Base-by-base conservation (phyloP, 495 filamentous ascomycete genomes). In the Penicillium dipodomyicola region DNA sequence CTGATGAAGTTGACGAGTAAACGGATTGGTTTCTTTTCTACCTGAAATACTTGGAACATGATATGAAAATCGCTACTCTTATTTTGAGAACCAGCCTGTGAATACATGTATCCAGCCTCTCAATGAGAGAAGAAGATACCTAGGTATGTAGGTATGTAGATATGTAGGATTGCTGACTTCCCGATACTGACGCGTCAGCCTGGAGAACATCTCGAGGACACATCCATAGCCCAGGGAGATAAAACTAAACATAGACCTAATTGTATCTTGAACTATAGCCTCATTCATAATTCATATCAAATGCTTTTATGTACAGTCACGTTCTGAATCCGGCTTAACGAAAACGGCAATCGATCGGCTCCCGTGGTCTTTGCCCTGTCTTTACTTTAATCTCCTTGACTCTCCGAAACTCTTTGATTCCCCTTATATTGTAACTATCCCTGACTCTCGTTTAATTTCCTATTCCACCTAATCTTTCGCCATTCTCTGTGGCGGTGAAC, bases 321-420 rank as follows among this genome's bases (percentile, higher is more conserved):
- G 4, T n/a, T 44, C 44, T 19, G 25, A n/a, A 49, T 37, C 19
- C 47, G 47, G 27, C 10, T 22, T 17, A 22, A 54, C 52, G 52
- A 46, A 54, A 54, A 44, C 42, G 52, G 52, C 42, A 35, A 37
- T 46, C 52, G 52, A 54, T 54, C 52, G 52, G 2, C 25, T 19
- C n/a, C n/a, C n/a, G n/a, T n/a, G n/a, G n/a, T n/a, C 43, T 30
- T 10, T 45, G n/a, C 20, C 41, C 23, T 51, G 3, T 25, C 17
- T 23, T 4, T 8, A 22, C 32, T n/a, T 23, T 23, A 1, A 37
- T 45, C 51, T 15, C 27, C 25, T 41, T 30, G 20, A 30, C 14
- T 23, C 27, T 22, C 1, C 30, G n/a, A n/a, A 1, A 33, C 33
- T 37, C 14, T 6, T 14, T 15, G 5, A 37, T 15, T 37, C 6